Conservation (phyloP, 768 basidiomycete genomes). For the Boletus subparvulus region DNA sequence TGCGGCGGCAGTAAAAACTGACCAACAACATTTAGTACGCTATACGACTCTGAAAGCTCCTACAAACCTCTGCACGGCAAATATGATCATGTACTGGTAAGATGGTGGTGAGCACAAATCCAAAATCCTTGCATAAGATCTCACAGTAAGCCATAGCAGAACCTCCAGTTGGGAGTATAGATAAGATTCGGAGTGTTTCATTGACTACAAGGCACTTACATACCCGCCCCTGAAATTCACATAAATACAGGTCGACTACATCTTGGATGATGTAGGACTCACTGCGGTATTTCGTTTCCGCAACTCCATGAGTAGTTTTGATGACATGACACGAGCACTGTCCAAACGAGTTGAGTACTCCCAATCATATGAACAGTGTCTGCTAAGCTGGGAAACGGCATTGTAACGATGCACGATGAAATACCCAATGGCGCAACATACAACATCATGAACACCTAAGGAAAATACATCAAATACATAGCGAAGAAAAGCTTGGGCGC, state of each 20-base stretch:
- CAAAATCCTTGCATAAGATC: not conserved
- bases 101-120: not conserved
- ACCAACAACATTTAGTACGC: not conserved
- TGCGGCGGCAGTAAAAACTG: constrained; percentile 17
- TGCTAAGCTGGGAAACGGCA: not conserved
- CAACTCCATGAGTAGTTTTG: not conserved
- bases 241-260: not conserved
- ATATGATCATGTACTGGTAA: not conserved
- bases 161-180: not conserved
- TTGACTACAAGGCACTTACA: not conserved
- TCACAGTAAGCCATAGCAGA: constrained; percentile 1
- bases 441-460: constrained; percentile 4
- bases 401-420: not conserved
- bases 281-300: not conserved
- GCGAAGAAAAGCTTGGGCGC: not conserved
- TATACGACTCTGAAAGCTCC: too few species aligned
- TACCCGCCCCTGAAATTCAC: not conserved
- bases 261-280: not conserved
- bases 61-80: constrained; percentile 9
- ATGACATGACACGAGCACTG: constrained; percentile 1
- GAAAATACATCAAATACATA: not conserved
- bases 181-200: not conserved
- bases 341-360: not conserved
- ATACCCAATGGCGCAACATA: not conserved
- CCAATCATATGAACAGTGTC: constrained; percentile 7